Evolutionary conservation across 345 rosid genomes (phyloP).

Genomic region (Pugionium dolabratum): DNA sequence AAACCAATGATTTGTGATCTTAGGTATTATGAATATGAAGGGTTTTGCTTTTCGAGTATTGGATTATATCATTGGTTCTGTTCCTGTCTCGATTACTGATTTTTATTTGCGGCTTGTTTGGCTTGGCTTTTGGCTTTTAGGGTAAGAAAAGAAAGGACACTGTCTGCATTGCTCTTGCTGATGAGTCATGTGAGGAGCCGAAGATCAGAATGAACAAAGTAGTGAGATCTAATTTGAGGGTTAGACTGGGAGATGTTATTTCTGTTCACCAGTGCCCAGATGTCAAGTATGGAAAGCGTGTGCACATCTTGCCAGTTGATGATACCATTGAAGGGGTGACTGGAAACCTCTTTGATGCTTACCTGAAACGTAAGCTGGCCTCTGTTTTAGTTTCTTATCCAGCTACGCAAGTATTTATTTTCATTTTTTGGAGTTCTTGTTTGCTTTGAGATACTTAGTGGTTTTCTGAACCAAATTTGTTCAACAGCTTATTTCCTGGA

Average conservation of each 20-base stretch:
- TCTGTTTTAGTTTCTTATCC: background rate
- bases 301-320: constrained; percentile 43
- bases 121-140: constrained; percentile 38
- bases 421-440: background rate
- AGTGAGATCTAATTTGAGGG: constrained; percentile 91
- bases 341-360: constrained; percentile 93
- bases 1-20: background rate
- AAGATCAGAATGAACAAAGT: constrained; percentile 39
- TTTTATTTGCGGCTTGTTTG: background rate
- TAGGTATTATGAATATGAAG: background rate
- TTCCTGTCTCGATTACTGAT: background rate
- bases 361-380: constrained; percentile 75
- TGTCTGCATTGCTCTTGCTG: constrained; percentile 90
- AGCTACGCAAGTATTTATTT: background rate
- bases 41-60: constrained; percentile 1
- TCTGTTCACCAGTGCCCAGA: no score
- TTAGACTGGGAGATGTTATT: constrained; percentile 55
- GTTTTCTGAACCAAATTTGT: constrained; percentile 31
- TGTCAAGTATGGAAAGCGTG: no score
- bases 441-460: no score
- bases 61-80: background rate
- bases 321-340: constrained; percentile 93
- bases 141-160: constrained; percentile 93
- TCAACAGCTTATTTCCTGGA: constrained; percentile 84
- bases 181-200: constrained; percentile 82